These are phyloP conservation scores for Periglandula ipomoeae DNA, from an alignment of 2,329 filamentous ascomycete genomes.

Conservation along the genomic window DNA sequence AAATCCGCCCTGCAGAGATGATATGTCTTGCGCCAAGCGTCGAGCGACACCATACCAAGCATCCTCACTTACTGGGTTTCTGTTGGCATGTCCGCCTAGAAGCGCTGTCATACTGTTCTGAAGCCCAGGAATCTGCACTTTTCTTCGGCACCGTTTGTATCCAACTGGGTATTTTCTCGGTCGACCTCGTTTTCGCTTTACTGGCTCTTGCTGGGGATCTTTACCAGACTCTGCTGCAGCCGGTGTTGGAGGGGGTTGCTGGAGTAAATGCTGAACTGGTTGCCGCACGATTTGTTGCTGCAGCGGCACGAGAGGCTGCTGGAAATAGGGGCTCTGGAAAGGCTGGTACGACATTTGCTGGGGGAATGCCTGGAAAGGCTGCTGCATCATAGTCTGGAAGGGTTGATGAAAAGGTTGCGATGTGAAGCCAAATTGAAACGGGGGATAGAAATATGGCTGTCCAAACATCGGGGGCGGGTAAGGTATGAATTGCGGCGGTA, in stretches of 20 bases:
- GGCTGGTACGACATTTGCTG: conserved; percentile 4
- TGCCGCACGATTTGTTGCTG: background rate
- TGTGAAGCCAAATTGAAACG: conserved; percentile 4
- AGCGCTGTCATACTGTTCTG: conserved; percentile 8
- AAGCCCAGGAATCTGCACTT: conserved; percentile 1
- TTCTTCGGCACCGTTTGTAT: conserved; percentile 6
- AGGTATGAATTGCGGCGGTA: conserved; percentile 1
- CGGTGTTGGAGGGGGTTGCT: background rate
- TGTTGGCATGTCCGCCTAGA: conserved; percentile 2
- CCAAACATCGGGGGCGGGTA: conserved; percentile 2
- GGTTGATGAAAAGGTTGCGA: conserved; percentile 7
- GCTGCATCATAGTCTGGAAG: conserved; percentile 5
- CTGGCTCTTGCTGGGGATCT: background rate
- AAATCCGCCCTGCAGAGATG: conserved; percentile 8
- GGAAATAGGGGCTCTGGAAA: conserved; percentile 2
- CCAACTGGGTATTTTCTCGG: conserved; percentile 11
- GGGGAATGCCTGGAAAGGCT: conserved; percentile 6
- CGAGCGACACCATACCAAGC: conserved; percentile 10
- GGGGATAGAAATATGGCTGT: conserved; percentile 5
- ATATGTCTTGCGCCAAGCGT: conserved; percentile 7
- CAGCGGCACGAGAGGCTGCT: conserved; percentile 2
- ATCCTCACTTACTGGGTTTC: conserved; percentile 11
- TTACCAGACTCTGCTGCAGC: background rate
- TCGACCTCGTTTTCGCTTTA: conserved; percentile 15
- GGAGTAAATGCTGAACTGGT: conserved; percentile 5